Evolutionary conservation across 768 basidiomycete genomes (phyloP).

Genomic region (Russula sp.): DNA sequence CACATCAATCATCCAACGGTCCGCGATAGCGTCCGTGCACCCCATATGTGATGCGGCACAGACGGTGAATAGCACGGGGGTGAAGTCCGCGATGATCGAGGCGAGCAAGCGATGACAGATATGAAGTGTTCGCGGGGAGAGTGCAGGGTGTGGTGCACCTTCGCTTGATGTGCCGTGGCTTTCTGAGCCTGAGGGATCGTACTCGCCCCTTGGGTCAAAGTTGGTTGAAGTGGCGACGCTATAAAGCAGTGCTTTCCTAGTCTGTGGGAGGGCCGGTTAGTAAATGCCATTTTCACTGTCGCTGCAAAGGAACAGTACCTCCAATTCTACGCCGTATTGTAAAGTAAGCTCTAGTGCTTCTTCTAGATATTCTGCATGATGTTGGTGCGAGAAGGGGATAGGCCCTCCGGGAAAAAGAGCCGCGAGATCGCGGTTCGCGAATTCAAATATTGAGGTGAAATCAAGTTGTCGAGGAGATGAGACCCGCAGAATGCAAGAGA

Average conservation of each 20-base stretch:
- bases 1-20: conserved; percentile 65
- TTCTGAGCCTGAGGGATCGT: conserved; percentile 15
- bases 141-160: conserved; percentile 23
- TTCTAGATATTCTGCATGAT: conserved; percentile 31
- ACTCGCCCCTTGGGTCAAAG: conserved; percentile 38
- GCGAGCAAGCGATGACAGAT: conserved; percentile 27
- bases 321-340: conserved; percentile 40
- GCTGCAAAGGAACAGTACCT: conserved; percentile 30
- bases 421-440: conserved; percentile 38
- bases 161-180: conserved; percentile 10
- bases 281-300: background rate
- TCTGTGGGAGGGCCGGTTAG: conserved; percentile 30
- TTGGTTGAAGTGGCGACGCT: conserved; percentile 52
- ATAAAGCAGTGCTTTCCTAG: conserved; percentile 58
- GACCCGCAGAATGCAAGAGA: conserved; percentile 51
- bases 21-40: conserved; percentile 67
- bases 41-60: conserved; percentile 63
- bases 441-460: conserved; percentile 44
- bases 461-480: conserved; percentile 50
- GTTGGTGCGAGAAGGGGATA: conserved; percentile 33
- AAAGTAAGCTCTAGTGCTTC: conserved; percentile 49
- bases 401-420: conserved; percentile 45
- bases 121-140: conserved; percentile 23
- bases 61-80: conserved; percentile 65
- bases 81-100: conserved; percentile 55